A percentile compares a stretch with the other conserved stretches of the same genome.
Conservation (phyloP, 805 yeast genomes). For the Myxozyma sirexii region DNA sequence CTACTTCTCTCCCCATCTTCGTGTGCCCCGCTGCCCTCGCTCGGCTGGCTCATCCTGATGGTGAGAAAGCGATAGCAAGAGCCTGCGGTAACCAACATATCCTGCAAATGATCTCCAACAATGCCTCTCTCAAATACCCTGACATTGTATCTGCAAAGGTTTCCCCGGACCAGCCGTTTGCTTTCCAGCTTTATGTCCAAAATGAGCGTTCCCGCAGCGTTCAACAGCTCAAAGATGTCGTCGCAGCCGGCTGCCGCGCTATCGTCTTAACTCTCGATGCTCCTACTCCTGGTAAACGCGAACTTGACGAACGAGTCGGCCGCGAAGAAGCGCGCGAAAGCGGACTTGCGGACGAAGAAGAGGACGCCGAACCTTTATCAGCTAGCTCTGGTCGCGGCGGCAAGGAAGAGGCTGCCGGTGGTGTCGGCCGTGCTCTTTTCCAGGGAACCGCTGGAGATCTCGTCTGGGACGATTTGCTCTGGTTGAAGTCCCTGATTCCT, state of each 20-base stretch:
- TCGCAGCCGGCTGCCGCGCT: conserved; percentile 48
- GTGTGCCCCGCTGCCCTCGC: conserved; percentile 51
- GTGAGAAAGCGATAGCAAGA: conserved; percentile 48
- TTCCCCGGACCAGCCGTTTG: conserved; percentile 46
- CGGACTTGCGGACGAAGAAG: conserved; percentile 22
- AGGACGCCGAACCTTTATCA: conserved; percentile 24
- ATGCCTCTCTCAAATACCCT: conserved; percentile 48
- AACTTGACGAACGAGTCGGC: conserved; percentile 49
- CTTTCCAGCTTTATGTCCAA: conserved; percentile 56
- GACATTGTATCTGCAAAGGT: conserved; percentile 47
- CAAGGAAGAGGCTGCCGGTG: conserved; percentile 41
- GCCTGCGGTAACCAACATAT: conserved; percentile 49
- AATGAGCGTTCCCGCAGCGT: conserved; percentile 43
- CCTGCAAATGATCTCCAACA: conserved; percentile 53
- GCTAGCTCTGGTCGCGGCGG: conserved; percentile 28
- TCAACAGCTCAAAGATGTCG: conserved; percentile 46
- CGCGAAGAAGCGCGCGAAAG: conserved; percentile 32
- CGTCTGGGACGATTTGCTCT: conserved; percentile 32
- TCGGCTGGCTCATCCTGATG: conserved; percentile 49
- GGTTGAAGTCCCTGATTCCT: conserved; percentile 33
- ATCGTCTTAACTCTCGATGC: conserved; percentile 56
- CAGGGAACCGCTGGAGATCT: conserved; percentile 38
- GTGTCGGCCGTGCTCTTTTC: conserved; percentile 41
- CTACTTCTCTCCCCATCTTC: conserved; percentile 51
- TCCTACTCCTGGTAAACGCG: conserved; percentile 56